Percentiles rank a stretch among this genome's conserved stretches.
These are phyloP conservation scores for Linnemannia exigua DNA, from an alignment of 192 early-diverging fungal genomes.

Conservation along the genomic window DNA sequence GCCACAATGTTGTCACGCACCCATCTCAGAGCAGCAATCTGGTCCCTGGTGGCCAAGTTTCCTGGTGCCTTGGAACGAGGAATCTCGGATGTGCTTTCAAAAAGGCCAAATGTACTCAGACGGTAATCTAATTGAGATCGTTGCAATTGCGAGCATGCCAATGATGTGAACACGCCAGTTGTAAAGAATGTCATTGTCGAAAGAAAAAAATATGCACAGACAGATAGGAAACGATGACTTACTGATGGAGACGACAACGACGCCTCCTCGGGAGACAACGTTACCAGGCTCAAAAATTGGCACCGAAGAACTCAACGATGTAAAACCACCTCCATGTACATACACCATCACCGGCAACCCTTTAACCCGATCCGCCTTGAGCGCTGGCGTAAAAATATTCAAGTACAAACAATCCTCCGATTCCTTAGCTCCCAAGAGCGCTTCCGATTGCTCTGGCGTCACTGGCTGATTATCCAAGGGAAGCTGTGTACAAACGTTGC, in stretches of 20 bases:
- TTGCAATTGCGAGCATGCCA: not conserved
- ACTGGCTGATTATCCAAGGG: not conserved
- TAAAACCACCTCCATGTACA: constrained; percentile 27
- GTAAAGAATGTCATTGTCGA: not conserved
- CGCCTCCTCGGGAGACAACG: constrained; percentile 44
- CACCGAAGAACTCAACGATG: not conserved
- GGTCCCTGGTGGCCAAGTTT: constrained; percentile 18
- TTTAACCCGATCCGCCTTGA: constrained; percentile 7
- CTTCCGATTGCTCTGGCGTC: not conserved
- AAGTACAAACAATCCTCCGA: constrained; percentile 55
- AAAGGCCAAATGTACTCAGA: constrained; percentile 19
- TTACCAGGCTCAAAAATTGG: constrained; percentile 39
- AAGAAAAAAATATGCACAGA: not conserved
- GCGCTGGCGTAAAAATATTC: constrained; percentile 41
- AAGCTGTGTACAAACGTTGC: constrained; percentile 27
- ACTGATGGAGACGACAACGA: constrained; percentile 48
- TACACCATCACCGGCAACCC: constrained; percentile 47
- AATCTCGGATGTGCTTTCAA: constrained; percentile 11
- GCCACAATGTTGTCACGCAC: constrained; percentile 70
- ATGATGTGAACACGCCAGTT: not conserved
- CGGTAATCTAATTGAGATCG: constrained; percentile 32
- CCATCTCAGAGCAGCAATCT: constrained; percentile 68
- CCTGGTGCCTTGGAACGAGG: constrained; percentile 21
- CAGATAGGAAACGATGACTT: not conserved
- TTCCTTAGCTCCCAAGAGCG: not conserved